Evolutionary conservation across 2,329 filamentous ascomycete species (phyloP).

Genomic region (Periglandula ipomoeae): DNA sequence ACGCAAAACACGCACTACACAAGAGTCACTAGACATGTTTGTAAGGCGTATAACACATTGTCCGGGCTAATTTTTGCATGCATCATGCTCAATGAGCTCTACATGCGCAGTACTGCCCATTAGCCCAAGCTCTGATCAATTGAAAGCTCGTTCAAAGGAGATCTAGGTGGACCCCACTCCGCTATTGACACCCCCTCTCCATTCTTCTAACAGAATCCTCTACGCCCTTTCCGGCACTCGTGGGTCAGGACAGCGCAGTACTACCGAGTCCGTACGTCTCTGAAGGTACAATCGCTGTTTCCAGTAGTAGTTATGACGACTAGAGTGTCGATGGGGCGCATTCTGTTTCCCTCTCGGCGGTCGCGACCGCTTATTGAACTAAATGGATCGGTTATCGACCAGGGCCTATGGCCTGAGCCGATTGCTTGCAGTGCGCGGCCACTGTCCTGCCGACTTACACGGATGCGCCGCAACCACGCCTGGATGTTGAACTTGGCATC

Average conservation of each 20-base stretch:
- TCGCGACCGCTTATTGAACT: not conserved
- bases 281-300: slow-evolving; percentile 3
- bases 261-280: slow-evolving; percentile 2
- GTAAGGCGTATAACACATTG: too few species aligned
- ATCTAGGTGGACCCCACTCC: not conserved
- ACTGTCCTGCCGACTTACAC: slow-evolving; percentile 5
- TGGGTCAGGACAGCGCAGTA: not conserved
- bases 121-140: not conserved
- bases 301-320: not conserved
- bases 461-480: not conserved
- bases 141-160: too few species aligned
- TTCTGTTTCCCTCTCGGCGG: not conserved
- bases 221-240: slow-evolving; percentile 8
- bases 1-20: too few species aligned
- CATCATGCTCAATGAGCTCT: not conserved
- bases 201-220: not conserved
- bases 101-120: too few species aligned
- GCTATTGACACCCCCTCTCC: not conserved
- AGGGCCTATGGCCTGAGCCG: not conserved
- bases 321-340: too few species aligned
- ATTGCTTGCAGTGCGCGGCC: slow-evolving; percentile 5
- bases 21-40: too few species aligned
- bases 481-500: too few species aligned
- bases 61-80: too few species aligned
- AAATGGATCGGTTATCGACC: not conserved